phyloP scores from a whole-genome alignment of 169 alveolate species.

The Amoebophrya sp. region DNA sequence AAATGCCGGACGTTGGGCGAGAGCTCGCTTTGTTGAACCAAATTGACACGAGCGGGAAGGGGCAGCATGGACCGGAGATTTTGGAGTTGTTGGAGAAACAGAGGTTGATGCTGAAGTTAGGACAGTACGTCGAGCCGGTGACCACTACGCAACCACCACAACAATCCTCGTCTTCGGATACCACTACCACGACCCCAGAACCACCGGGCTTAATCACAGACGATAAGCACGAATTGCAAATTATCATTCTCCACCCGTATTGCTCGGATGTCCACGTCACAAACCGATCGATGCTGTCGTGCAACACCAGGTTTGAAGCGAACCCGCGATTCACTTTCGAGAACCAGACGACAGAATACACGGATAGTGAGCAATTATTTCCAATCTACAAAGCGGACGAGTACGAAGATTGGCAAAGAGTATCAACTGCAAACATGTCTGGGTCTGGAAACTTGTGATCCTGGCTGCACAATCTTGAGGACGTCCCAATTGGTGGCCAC shows the following conservation, averaged over 20 bases:
- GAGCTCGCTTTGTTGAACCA: background rate
- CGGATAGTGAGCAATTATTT: background rate
- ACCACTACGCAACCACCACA: no score
- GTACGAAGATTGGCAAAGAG: no score
- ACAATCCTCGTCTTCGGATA: no score
- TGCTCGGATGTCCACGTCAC: background rate
- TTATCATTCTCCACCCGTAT: background rate
- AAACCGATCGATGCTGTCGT: background rate
- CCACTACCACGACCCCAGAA: no score
- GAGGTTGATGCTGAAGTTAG: background rate
- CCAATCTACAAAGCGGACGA: background rate
- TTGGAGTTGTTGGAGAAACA: background rate
- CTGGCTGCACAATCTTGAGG: no score
- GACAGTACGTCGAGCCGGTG: no score
- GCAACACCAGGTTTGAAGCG: background rate
- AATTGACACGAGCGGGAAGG: background rate
- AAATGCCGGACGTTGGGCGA: background rate
- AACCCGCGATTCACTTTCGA: background rate
- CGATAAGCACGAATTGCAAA: no score
- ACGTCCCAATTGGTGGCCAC: no score
- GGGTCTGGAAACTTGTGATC: no score
- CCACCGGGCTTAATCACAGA: no score
- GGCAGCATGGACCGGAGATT: background rate
- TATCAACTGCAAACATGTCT: no score
- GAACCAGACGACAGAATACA: background rate